Conservation (phyloP, 75 land plant genomes). For the Pinus taeda region DNA sequence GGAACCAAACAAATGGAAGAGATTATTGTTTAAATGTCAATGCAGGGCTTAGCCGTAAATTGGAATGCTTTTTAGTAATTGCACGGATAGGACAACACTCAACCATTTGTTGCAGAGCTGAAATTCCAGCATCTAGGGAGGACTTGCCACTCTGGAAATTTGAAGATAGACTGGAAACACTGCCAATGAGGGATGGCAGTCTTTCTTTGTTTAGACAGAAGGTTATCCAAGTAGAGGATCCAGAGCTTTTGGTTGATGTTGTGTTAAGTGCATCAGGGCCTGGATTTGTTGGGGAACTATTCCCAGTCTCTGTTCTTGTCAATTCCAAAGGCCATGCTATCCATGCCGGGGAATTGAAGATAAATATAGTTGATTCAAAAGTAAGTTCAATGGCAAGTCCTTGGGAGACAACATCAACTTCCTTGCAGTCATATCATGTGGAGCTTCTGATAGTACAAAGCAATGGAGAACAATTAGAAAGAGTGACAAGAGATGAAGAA, state of each 20-base stretch:
- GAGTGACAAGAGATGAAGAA: constrained; percentile 23
- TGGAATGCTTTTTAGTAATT: constrained; percentile 82
- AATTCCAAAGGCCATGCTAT: no score
- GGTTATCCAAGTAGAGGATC: no score
- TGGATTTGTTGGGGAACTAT: no score
- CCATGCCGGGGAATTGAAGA: no score
- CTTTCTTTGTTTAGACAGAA: constrained; percentile 82
- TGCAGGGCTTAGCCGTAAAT: constrained; percentile 84
- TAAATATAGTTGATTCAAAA: no score
- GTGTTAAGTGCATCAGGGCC: no score
- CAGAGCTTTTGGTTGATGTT: no score
- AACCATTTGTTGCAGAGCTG: constrained; percentile 84
- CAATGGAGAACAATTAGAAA: constrained; percentile 18
- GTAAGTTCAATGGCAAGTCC: no score
- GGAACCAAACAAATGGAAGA: constrained; percentile 40
- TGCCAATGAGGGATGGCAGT: constrained; percentile 61
- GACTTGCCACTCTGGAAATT: constrained; percentile 83
- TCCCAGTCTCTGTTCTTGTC: no score
- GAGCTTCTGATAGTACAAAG: constrained; percentile 44
- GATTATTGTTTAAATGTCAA: constrained; percentile 28
- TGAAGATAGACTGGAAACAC: constrained; percentile 69
- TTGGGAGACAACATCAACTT: no score
- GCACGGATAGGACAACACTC: no score
- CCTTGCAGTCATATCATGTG: constrained; percentile 45
- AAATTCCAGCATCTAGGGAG: constrained; percentile 90